Evolutionary conservation across 1,139 yeast species (phyloP), one percentile per base, ranked within the genome.

Genomic region (Blastobotrys arbuscula): DNA sequence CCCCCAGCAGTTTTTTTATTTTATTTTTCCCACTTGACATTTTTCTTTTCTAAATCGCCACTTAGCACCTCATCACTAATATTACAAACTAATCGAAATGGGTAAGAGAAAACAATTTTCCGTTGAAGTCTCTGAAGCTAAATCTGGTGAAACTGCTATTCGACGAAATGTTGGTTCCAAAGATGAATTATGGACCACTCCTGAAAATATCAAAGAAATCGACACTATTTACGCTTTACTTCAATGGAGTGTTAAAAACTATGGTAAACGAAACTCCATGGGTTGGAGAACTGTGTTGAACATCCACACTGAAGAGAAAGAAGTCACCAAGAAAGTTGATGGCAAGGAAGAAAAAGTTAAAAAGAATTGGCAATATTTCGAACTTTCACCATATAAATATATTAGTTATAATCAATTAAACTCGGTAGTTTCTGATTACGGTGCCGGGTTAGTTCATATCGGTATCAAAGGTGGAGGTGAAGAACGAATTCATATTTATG

Each of bases 71-170:
- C 44, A 36, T 16, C 12, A 38, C 4, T 28, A 10, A 15, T n/a
- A n/a, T n/a, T n/a, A n/a, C n/a, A n/a, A n/a, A n/a, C n/a, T n/a
- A 28, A 20, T 6, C 19, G 10, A 21, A 21, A 42, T 41, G 46
- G 48, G 50, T 12, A 42, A 36, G 12, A 53, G 51, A 43, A 57
- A 53, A 48, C 59, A 61, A 53, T 70, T 72, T 23, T 74, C 77
- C 51, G 90, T 85, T 36, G 81, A 82, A 35, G 94, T 86, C 34
- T 95, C 95, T 35, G 83, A 84, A 51, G 90, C 92, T 37, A 78
- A 78, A 60, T 77, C 79, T 10, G 94, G 95, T 53, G 97, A 90
- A 71, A 85, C 96, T 26, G 95, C 96, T 2, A 95, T 95, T 55
- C 81, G 95, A 71, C 81, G 96, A 72, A 84, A 79, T 62, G 72